Evolutionary conservation across 768 basidiomycete species (phyloP), one percentile per base, ranked within the genome.

Genomic region (Suillus alpinus): DNA sequence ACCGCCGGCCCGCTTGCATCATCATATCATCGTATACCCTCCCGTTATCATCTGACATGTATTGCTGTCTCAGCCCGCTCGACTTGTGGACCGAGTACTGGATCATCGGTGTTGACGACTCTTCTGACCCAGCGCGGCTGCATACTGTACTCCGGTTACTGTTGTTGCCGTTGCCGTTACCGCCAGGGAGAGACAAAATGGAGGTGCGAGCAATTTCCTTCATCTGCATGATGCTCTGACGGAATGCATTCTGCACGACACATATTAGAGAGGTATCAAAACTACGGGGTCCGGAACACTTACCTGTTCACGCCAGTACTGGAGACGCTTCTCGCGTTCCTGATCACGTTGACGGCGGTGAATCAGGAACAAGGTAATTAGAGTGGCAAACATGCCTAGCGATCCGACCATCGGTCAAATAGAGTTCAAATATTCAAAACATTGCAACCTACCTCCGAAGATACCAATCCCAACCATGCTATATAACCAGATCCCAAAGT

Each of bases 251-350:
- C 86, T 91, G 66, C 18, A 58, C 8, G 13, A 34, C 29, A 55
- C 5, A 29, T 9, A 6, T 39, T 18, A 55, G 32, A 61, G 36
- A 31, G 44, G 4, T 26, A 29, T 47, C 16, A 39, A 39, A 55
- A 7, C 14, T 6, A 26, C 36, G 1, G 46, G 31, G 20, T 37
- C 26, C 3, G 8, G 16, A 29, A 44, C n/a, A 62, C 66, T 55
- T 63, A 86, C 88, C 81, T 93, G 92, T 77, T 95, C 93, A 65
- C 87, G 86, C 88, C 93, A 94, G 75, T 95, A 94, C 70, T 93
- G 91, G 46, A 87, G 76, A 65, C 93, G 88, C 74, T 89, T 93
- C 76, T 91, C 87, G 50, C 91, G 87, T 67, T 94, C 92, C 60
- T 78, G 73, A 44, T 87, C 86, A 65, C 93, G 85, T 64, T 89